phyloP scores from a whole-genome alignment of 768 basidiomycete species.

The Agaricus blazei region DNA sequence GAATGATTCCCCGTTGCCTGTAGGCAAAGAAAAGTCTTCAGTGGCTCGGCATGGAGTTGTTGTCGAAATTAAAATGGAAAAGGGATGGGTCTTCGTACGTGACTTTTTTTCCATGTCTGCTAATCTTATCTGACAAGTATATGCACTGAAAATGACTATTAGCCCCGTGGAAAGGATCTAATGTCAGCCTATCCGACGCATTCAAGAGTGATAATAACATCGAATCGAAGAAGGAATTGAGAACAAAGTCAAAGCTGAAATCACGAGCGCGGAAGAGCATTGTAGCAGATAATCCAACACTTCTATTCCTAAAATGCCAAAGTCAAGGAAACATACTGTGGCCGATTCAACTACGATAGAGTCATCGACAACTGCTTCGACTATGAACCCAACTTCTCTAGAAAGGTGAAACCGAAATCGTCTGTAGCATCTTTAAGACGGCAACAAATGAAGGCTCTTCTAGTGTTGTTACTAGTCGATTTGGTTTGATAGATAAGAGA shows the following conservation, averaged over 20 bases:
- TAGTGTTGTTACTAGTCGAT: neutral
- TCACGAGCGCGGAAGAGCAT: constrained; percentile 4
- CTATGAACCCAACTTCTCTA: neutral
- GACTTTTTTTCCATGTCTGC: neutral
- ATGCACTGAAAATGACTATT: neutral
- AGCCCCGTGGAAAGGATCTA: neutral
- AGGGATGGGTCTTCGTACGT: constrained; percentile 9
- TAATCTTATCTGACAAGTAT: neutral
- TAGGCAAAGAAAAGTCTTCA: neutral
- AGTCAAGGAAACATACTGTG: neutral
- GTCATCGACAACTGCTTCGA: neutral
- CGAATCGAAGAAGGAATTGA: neutral
- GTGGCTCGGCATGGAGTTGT: neutral
- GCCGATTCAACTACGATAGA: neutral
- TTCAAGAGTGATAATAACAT: neutral
- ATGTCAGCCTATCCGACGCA: neutral
- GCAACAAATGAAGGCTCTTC: neutral
- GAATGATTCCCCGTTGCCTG: neutral
- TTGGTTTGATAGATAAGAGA: neutral
- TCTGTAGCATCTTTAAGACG: neutral
- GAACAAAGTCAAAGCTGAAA: neutral
- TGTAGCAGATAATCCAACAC: neutral
- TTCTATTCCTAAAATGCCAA: constrained; percentile 1
- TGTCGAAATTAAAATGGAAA: constrained; percentile 5
- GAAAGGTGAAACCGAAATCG: neutral